Evolutionary conservation across 2,329 filamentous ascomycete genomes (phyloP).

Genomic region (Fusarium lyarnte): DNA sequence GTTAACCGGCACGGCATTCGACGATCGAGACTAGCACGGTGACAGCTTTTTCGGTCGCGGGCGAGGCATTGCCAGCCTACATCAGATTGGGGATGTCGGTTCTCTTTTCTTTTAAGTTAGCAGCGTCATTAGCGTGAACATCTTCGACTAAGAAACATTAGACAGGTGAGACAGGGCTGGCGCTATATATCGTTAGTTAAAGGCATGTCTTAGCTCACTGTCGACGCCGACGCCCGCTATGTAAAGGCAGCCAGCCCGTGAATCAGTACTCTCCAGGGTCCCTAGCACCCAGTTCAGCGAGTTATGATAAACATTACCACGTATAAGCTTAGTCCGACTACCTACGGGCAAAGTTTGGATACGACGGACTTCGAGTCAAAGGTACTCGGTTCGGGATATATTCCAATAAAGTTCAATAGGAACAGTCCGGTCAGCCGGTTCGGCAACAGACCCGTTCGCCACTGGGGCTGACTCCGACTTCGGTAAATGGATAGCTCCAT

Average conservation of each 20-base stretch:
- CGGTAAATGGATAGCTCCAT: not conserved
- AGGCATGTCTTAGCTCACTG: not conserved
- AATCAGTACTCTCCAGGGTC: not conserved
- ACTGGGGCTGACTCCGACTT: conserved; percentile 5
- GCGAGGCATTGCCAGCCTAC: conserved; percentile 13
- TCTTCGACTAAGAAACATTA: not conserved
- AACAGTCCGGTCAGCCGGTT: conserved; percentile 2
- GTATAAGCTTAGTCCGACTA: not conserved
- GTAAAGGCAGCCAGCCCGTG: not conserved
- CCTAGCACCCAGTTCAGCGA: not conserved
- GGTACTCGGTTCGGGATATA: conserved; percentile 2
- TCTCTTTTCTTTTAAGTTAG: not conserved
- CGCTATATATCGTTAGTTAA: not conserved
- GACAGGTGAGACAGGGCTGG: conserved; percentile 10
- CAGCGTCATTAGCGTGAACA: not conserved
- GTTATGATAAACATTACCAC: not conserved
- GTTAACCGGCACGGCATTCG: conserved; percentile 5
- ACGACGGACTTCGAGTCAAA: not conserved
- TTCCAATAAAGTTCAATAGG: not conserved
- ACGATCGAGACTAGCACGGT: not conserved
- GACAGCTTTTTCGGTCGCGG: conserved; percentile 1
- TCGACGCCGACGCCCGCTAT: not conserved
- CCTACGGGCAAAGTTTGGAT: not conserved
- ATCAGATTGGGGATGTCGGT: not conserved
- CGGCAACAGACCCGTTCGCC: conserved; percentile 4